phyloP scores from a whole-genome alignment of 2,329 filamentous ascomycete genomes.

The Penicillium sp. region DNA sequence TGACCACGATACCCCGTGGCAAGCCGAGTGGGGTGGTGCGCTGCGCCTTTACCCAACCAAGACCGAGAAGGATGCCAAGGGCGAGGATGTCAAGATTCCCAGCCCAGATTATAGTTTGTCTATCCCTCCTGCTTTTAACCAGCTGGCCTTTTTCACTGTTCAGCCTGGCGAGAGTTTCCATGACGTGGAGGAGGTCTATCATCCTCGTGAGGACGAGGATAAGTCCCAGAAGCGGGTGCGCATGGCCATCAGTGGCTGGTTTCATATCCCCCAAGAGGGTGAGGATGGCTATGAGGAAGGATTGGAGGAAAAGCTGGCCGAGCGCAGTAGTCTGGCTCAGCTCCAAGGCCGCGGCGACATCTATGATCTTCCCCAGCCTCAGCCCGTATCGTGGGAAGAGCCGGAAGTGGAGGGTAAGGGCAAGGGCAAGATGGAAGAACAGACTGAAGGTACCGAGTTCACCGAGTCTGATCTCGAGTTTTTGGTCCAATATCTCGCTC shows the following conservation, averaged over 20 bases:
- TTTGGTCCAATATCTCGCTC: slow-evolving; percentile 80
- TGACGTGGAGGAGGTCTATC: slow-evolving; percentile 96
- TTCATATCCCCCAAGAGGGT: slow-evolving; percentile 90
- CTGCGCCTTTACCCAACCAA: slow-evolving; percentile 75
- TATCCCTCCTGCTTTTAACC: slow-evolving; percentile 94
- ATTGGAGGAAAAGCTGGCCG: slow-evolving; percentile 78
- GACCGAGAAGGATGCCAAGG: slow-evolving; percentile 60
- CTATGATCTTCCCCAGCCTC: slow-evolving; percentile 71
- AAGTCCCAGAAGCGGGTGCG: slow-evolving; percentile 61
- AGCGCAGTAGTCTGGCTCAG: slow-evolving; percentile 87
- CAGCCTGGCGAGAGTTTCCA: slow-evolving; percentile 99
- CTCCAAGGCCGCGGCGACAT: slow-evolving; percentile 85
- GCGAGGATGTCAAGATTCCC: slow-evolving; percentile 71
- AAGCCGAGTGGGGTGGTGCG: slow-evolving; percentile 86
- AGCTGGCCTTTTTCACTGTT: slow-evolving; percentile 95
- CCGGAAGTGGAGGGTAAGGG: slow-evolving; percentile 37
- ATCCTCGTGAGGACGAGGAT: slow-evolving; percentile 55
- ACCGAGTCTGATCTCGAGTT: slow-evolving; percentile 81
- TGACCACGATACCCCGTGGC: slow-evolving; percentile 85
- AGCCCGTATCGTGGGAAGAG: slow-evolving; percentile 44
- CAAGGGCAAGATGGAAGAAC: slow-evolving; percentile 39
- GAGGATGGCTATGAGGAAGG: slow-evolving; percentile 88
- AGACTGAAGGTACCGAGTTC: slow-evolving; percentile 53
- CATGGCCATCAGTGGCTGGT: slow-evolving; percentile 99
- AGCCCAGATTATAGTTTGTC: slow-evolving; percentile 69